Percentiles rank a stretch among this genome's conserved stretches.
phyloP scores from a whole-genome alignment of 768 basidiomycete genomes.

The Pleurotus salmoneostramineus region DNA sequence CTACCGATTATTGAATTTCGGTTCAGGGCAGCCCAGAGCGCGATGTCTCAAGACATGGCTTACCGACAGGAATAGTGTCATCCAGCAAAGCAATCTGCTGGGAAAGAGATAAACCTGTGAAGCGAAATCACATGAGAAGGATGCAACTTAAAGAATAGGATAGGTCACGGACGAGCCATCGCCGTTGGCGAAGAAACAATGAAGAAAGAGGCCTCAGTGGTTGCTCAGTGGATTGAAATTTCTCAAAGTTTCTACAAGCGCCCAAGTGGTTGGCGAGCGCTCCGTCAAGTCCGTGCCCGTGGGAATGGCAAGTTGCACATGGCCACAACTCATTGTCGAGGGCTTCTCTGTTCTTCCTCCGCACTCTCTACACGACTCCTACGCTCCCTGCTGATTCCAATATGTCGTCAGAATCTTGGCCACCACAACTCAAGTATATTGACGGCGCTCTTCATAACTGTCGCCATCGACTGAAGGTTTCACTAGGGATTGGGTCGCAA shows the following conservation, averaged over 20 bases:
- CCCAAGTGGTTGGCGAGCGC: background rate
- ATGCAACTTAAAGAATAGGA: background rate
- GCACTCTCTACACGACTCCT: background rate
- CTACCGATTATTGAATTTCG: constrained; percentile 27
- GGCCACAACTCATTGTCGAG: no score
- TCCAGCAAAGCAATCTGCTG: constrained; percentile 83
- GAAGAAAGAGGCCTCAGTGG: background rate
- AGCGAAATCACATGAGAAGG: no score
- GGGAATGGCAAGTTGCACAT: background rate
- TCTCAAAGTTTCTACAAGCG: background rate
- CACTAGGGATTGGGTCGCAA: constrained; percentile 89
- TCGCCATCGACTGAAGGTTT: constrained; percentile 12
- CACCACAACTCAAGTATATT: constrained; percentile 70
- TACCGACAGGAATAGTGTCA: constrained; percentile 66
- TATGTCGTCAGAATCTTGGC: constrained; percentile 82
- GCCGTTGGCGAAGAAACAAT: background rate
- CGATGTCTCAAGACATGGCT: no score
- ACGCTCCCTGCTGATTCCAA: constrained; percentile 3
- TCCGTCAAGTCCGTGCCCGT: background rate
- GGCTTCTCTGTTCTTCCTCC: background rate
- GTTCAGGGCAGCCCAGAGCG: no score
- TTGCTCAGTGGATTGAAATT: background rate
- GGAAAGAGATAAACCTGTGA: constrained; percentile 52
- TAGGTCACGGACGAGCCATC: background rate
- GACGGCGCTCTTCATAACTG: background rate